Evolutionary conservation across 2,329 filamentous ascomycete genomes (phyloP).

Genomic region (Niveomyces coronatus): DNA sequence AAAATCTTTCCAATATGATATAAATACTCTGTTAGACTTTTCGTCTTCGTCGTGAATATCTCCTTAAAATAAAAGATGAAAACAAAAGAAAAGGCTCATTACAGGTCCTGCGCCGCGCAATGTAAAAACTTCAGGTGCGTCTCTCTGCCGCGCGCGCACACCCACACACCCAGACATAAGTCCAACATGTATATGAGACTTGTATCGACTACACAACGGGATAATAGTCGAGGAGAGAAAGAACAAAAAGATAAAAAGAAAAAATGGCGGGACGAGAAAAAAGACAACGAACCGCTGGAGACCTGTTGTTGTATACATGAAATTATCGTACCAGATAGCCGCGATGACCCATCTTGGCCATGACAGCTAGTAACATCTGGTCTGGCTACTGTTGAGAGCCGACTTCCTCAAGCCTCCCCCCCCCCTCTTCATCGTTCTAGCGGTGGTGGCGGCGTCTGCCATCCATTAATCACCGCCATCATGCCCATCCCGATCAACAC

Average conservation of each 20-base stretch:
- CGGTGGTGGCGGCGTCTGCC: conserved; percentile 41
- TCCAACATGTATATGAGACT: conserved; percentile 7
- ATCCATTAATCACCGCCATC: conserved; percentile 81
- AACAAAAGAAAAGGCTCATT: conserved; percentile 7
- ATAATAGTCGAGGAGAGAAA: too few species aligned
- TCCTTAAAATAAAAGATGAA: conserved; percentile 6
- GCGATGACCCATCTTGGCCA: too few species aligned
- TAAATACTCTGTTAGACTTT: too few species aligned
- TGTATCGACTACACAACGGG: conserved; percentile 7
- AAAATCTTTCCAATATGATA: conserved; percentile 8
- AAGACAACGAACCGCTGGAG: too few species aligned
- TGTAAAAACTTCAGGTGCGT: conserved; percentile 4
- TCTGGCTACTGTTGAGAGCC: too few species aligned
- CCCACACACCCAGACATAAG: conserved; percentile 7
- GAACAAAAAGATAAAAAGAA: too few species aligned
- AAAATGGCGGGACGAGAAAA: too few species aligned
- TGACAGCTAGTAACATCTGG: too few species aligned
- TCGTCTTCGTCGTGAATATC: background rate
- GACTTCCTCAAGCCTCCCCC: too few species aligned
- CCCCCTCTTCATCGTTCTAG: conserved; percentile 20
- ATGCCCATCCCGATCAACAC: conserved; percentile 72
- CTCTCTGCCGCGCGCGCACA: too few species aligned
- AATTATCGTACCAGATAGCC: conserved; percentile 8
- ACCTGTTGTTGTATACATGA: too few species aligned
- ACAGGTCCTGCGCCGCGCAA: conserved; percentile 6